phyloP scores from a whole-genome alignment of 2,329 filamentous ascomycete species.

The Xylariaceae sp. region DNA sequence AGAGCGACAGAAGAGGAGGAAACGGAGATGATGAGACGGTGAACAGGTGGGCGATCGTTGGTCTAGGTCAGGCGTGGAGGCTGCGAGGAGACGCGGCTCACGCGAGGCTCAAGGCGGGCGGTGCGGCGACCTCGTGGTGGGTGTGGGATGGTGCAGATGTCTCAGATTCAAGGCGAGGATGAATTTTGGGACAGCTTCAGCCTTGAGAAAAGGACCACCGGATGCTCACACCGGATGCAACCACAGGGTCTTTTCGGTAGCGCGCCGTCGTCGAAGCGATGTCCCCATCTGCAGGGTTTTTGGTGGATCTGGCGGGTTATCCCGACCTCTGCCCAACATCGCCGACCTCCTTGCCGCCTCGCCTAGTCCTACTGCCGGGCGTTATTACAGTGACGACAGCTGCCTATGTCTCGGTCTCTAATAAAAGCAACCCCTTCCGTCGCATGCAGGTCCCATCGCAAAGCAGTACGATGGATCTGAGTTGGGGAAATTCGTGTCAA shows the following conservation, averaged over 20 bases:
- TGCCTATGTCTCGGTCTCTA: too few species aligned
- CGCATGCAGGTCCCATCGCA: too few species aligned
- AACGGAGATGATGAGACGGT: slow-evolving; percentile 12
- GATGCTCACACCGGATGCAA: neutral
- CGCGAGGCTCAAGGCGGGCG: slow-evolving; percentile 20
- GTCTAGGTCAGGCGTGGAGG: slow-evolving; percentile 23
- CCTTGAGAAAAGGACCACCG: slow-evolving; percentile 17
- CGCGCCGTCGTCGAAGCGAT: slow-evolving; percentile 6
- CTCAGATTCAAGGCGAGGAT: slow-evolving; percentile 14
- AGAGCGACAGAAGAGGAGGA: slow-evolving; percentile 7
- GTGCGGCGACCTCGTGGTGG: slow-evolving; percentile 28
- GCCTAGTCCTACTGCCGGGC: too few species aligned
- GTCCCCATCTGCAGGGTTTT: neutral
- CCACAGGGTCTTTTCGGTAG: too few species aligned
- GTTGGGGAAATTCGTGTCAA: too few species aligned
- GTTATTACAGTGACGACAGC: too few species aligned
- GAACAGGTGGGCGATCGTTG: slow-evolving; percentile 3
- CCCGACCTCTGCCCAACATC: too few species aligned
- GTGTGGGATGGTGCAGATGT: slow-evolving; percentile 25
- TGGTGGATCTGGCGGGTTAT: too few species aligned
- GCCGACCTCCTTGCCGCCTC: too few species aligned
- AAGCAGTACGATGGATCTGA: too few species aligned
- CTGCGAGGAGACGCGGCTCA: slow-evolving; percentile 27
- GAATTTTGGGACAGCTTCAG: slow-evolving; percentile 18
- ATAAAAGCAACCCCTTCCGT: too few species aligned